A percentile compares a stretch with the other conserved stretches of the same genome.
These are phyloP conservation scores for Aquilaria yunnanensis DNA, from an alignment of 345 rosid species.

Conservation along the genomic window DNA sequence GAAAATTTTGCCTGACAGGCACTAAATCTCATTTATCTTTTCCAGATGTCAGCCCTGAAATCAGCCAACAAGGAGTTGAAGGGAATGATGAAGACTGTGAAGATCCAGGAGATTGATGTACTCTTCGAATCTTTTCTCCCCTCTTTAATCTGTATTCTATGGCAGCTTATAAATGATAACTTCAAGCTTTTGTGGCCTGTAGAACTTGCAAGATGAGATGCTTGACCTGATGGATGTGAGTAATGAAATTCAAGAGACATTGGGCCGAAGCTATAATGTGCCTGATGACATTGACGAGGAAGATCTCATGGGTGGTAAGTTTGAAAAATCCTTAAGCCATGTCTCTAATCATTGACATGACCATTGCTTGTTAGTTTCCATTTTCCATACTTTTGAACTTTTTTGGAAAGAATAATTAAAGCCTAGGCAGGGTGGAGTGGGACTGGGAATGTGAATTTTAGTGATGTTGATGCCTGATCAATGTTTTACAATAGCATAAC, in stretches of 20 bases:
- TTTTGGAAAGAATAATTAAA: background rate
- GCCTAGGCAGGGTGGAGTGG: too few species aligned
- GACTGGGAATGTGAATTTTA: background rate
- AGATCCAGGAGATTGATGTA: conserved; percentile 88
- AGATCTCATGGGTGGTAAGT: conserved; percentile 94
- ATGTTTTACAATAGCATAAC: background rate
- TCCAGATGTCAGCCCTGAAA: conserved; percentile 85
- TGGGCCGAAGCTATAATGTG: conserved; percentile 89
- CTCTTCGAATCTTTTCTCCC: conserved; percentile 6
- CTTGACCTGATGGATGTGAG: conserved; percentile 98
- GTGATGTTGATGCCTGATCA: background rate
- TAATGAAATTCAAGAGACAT: conserved; percentile 87
- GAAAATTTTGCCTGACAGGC: background rate
- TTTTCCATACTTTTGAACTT: background rate
- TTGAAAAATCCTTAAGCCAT: background rate
- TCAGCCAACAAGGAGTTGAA: conserved; percentile 97
- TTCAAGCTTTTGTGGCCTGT: conserved; percentile 8
- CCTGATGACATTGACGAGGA: conserved; percentile 99
- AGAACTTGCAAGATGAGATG: conserved; percentile 99
- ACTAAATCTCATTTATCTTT: conserved; percentile 15
- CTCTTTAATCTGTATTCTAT: background rate
- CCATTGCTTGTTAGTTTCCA: background rate
- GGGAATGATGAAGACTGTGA: conserved; percentile 99
- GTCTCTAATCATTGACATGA: background rate
- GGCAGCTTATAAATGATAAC: conserved; percentile 4